Base-by-base conservation (phyloP, 352 stramenopile genomes). In the Globisporangium carolinianum region DNA sequence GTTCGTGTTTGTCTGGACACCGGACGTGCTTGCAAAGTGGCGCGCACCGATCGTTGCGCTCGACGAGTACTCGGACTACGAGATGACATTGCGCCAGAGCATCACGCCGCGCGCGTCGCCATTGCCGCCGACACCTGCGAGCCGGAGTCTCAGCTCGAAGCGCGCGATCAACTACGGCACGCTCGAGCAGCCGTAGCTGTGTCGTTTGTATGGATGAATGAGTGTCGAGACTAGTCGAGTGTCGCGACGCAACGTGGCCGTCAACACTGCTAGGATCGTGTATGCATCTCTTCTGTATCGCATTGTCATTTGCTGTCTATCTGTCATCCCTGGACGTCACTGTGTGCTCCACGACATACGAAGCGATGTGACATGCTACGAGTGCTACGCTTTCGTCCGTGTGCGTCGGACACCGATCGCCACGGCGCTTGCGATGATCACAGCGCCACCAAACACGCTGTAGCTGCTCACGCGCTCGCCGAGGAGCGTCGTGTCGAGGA, bases 1-100 rank as follows among this genome's bases (percentile, higher is more conserved):
- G 1, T 91, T 94, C 54, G 58, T 91, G 36, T 90, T 91, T 54
- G 79, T 91, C 8, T 91, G 82, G 79, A 94, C 84, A 6, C 84
- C 84, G 8, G 84, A 90, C 41, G 70, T 91, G 55, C 53, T 91
- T n/a, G 79, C 79, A 50, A 86, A 87, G 64, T 91, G 79, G 77
- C 63, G 82, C 36, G 63, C 76, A 24, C 80, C 76, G 0, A 76
- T 90, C 32, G 55, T 85, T 51, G 64, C 79, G 48, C 79, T 90
- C 48, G 77, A 88, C n/a, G 77, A 90, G 55, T 90, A 90, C 62
- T 64, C 72, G 37, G 80, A 90, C 55, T 88, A 90, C 65, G 84
- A 86, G 62, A 67, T 90, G 49, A 90, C 78, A 49, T 72, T 90
- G 65, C 80, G 80, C 47, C 77, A 88, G 69, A 87, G 69, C 43